These are phyloP conservation scores for Rhodotorula sp. DNA, from an alignment of 1,284 basidiomycete genomes.

Conservation along the genomic window DNA sequence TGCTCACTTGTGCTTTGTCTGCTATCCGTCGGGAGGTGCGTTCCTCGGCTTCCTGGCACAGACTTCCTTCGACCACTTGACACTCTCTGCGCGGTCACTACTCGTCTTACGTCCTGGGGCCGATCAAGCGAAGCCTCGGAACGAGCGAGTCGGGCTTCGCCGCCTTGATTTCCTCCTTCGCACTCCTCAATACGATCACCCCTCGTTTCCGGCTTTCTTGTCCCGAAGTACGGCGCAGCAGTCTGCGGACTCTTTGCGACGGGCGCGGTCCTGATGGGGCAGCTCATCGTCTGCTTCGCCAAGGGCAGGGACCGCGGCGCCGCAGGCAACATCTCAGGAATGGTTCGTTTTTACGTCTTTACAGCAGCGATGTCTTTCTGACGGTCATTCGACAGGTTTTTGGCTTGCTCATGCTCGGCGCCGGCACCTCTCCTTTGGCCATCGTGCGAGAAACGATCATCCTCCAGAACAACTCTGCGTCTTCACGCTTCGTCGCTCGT, in stretches of 20 bases:
- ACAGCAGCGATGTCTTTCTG: background rate
- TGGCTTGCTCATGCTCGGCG: conserved; percentile 26
- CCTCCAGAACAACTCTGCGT: conserved; percentile 17
- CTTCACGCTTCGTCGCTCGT: conserved; percentile 15
- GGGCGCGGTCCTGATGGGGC: conserved; percentile 22
- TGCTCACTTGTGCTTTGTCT: conserved; percentile 18
- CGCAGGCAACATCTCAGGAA: conserved; percentile 1
- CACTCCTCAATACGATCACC: conserved; percentile 33
- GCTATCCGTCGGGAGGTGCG: conserved; percentile 19
- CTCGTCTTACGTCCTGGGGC: conserved; percentile 25
- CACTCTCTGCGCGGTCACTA: conserved; percentile 22
- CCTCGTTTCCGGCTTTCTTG: conserved; percentile 25
- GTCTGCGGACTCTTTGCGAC: conserved; percentile 25
- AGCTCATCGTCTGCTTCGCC: conserved; percentile 22
- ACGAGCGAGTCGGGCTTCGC: conserved; percentile 23
- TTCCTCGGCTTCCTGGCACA: background rate
- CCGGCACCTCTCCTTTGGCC: conserved; percentile 28
- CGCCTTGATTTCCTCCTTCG: conserved; percentile 24
- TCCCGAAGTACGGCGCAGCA: conserved; percentile 29
- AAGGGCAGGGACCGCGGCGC: background rate
- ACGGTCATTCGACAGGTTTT: conserved; percentile 1
- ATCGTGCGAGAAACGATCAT: conserved; percentile 37
- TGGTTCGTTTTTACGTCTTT: background rate
- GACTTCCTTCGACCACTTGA: too few species aligned
- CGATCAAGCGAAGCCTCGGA: conserved; percentile 23